Percentiles rank a stretch among this genome's conserved stretches.
Evolutionary conservation across 78 protist genomes (phyloP).

Genomic region (Dictyostelium brefeldianum): DNA sequence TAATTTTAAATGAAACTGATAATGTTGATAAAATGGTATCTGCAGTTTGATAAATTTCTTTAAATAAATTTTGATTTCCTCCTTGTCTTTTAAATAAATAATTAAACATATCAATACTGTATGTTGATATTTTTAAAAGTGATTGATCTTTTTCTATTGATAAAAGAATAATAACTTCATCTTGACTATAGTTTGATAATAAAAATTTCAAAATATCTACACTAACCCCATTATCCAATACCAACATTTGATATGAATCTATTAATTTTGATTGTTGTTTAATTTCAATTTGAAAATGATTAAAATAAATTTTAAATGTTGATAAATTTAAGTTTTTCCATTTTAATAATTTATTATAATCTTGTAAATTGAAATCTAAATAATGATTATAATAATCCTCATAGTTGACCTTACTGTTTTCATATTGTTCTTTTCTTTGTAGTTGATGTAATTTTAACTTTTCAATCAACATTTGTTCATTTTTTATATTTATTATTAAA

Average conservation of each 20-base stretch:
- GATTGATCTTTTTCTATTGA: background rate
- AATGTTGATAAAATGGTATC: too few relatives aligned
- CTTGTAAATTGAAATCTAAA: background rate
- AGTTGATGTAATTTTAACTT: background rate
- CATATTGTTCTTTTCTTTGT: background rate
- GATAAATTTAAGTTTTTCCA: constrained; percentile 11
- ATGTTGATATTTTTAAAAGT: too few relatives aligned
- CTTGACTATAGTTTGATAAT: background rate
- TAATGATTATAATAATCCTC: background rate
- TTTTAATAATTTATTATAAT: background rate
- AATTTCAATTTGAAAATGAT: background rate
- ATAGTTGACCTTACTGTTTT: background rate
- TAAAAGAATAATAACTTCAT: background rate
- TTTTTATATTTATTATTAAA: background rate
- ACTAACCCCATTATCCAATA: background rate
- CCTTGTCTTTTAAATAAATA: background rate
- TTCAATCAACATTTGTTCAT: background rate
- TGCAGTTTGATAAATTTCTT: too few relatives aligned
- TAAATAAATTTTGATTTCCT: background rate
- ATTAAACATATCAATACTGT: background rate
- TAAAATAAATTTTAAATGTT: background rate
- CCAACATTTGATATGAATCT: background rate
- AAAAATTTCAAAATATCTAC: background rate
- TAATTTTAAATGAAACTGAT: too few relatives aligned
- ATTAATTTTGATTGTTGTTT: too few relatives aligned